Evolutionary conservation across 2,329 filamentous ascomycete species (phyloP), one percentile per base, ranked within the genome.

Genomic region (Nemania diffusa): DNA sequence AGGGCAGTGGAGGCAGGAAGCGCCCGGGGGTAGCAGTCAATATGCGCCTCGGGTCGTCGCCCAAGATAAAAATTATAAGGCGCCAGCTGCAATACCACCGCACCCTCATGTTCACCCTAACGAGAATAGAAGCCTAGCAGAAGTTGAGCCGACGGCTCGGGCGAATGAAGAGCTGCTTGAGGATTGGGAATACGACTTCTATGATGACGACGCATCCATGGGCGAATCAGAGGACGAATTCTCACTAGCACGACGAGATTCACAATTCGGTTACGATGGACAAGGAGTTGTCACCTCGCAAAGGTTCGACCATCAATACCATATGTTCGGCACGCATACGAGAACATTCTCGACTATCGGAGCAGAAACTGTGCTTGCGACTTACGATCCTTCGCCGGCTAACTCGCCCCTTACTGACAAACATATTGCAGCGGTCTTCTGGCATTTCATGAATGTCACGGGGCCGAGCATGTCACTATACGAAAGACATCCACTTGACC

Each of bases 401-500:
- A 88, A 87, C 34, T 91, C 90, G 44, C 94, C 96, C 34, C 82
- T 97, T 29, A 92, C 90, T 72, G 93, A 97, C 71, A 87, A 89
- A 2, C 90, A 91, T 70, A 95, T 93, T 11, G 91, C 93, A 15
- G 87, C 90, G 32, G 90, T 97, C 6, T 98, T 98, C 78, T 91
- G 91, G 78, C 94, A 98, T 79, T 98, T 97, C 78, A 89, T 98
- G 53, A 91, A 93, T 72, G 91, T 96, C 6, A 97, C 94, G 1
- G 94, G 91, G 0, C 92, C 94, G 0, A 92, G 88, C 71, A 88
- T 98, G 76, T 97, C 94, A 1, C 86, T 97, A 29, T 97, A 93
- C 76, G 94, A 98, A 79, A 87, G 95, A 60, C 90, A 94, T 77
- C 90, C 92, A 2, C 86, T 90, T 62, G 92, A 95, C 74, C 87